These are phyloP conservation scores for Coniella vitis DNA, from an alignment of 2,329 filamentous ascomycete genomes.

Conservation along the genomic window DNA sequence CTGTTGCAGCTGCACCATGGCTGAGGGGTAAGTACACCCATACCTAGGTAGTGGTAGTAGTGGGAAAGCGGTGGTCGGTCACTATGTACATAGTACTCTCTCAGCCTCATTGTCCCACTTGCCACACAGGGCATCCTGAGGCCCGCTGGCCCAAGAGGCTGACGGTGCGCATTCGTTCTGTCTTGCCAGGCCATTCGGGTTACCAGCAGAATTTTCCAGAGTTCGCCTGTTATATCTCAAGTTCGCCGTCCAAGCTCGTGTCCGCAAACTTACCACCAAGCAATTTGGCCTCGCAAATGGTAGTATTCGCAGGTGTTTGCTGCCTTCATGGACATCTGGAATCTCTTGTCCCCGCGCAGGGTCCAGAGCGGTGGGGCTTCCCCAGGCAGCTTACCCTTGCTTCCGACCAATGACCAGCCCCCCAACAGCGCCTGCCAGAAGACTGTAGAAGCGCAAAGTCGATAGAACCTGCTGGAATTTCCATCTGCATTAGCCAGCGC, in stretches of 20 bases:
- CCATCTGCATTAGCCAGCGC: constrained; percentile 8
- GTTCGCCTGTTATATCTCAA: background rate
- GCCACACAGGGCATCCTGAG: background rate
- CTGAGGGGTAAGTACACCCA: too few relatives aligned
- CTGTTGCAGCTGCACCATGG: too few relatives aligned
- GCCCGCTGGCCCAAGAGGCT: constrained; percentile 1
- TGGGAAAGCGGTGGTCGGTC: too few relatives aligned
- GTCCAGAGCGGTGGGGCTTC: constrained; percentile 5
- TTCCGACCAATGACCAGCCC: constrained; percentile 8
- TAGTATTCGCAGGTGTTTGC: too few relatives aligned
- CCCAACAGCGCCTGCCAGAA: background rate
- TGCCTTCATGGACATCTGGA: constrained; percentile 2
- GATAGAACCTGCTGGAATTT: constrained; percentile 17
- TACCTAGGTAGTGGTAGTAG: too few relatives aligned
- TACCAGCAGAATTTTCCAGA: background rate
- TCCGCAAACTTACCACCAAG: too few relatives aligned
- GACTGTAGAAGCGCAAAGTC: constrained; percentile 11
- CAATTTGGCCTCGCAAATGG: background rate
- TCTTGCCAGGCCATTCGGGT: background rate
- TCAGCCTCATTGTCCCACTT: constrained; percentile 4
- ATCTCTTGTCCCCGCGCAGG: constrained; percentile 1
- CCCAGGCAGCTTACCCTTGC: constrained; percentile 7
- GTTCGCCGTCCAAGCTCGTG: background rate
- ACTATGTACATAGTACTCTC: constrained; percentile 2
- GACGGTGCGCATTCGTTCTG: background rate